phyloP scores from a whole-genome alignment of 768 basidiomycete genomes.

The Thelephora aurantiotincta region DNA sequence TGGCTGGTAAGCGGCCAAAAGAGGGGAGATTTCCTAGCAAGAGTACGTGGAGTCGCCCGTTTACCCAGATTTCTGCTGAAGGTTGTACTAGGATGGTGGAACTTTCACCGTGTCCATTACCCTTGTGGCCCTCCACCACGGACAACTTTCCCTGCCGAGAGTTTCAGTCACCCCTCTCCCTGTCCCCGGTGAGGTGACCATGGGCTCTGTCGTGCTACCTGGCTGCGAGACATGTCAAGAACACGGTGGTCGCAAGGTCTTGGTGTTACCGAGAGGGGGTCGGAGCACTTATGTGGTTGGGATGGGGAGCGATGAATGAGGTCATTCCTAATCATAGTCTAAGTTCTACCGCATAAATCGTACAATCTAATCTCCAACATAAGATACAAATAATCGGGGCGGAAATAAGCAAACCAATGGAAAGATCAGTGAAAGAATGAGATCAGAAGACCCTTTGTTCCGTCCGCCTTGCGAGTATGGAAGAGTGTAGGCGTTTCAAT shows the following conservation, averaged over 20 bases:
- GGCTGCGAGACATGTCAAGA: slow-evolving; percentile 70
- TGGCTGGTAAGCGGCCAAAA: slow-evolving; percentile 89
- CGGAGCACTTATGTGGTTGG: slow-evolving; percentile 69
- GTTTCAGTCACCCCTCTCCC: slow-evolving; percentile 51
- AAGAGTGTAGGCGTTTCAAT: too few relatives aligned
- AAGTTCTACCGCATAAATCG: too few relatives aligned
- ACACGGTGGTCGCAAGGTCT: slow-evolving; percentile 70
- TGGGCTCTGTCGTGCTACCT: slow-evolving; percentile 45
- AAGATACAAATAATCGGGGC: too few relatives aligned
- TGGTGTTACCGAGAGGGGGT: slow-evolving; percentile 73
- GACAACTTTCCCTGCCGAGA: slow-evolving; percentile 65
- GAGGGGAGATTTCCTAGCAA: slow-evolving; percentile 67
- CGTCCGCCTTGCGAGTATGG: too few relatives aligned
- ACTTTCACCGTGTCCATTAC: slow-evolving; percentile 51
- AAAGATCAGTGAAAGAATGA: too few relatives aligned
- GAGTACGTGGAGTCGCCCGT: slow-evolving; percentile 28
- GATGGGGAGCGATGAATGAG: slow-evolving; percentile 33
- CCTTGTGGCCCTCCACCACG: slow-evolving; percentile 79
- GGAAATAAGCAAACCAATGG: too few relatives aligned
- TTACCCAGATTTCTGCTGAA: too few relatives aligned
- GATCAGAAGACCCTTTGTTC: too few relatives aligned
- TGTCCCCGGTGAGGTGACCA: slow-evolving; percentile 33
- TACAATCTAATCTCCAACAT: too few relatives aligned
- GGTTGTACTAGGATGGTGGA: slow-evolving; percentile 36
- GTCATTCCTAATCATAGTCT: neutral